These are phyloP conservation scores for Urtica urens DNA, from an alignment of 306 rosid genomes.

Conservation along the genomic window DNA sequence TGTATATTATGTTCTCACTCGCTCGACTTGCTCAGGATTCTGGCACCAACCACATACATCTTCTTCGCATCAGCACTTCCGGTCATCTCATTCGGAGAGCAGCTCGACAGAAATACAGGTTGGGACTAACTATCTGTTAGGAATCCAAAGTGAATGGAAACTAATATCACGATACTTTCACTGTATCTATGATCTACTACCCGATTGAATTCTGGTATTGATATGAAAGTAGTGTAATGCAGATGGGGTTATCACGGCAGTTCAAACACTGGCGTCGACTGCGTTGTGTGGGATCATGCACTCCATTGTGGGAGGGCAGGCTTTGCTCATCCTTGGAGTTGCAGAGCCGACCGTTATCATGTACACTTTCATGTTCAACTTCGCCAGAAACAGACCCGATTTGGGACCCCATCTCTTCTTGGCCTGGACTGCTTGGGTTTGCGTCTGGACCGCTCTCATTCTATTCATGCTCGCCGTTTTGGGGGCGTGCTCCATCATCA, in stretches of 20 bases:
- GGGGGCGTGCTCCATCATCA: conserved; percentile 76
- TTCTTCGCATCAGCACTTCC: conserved; percentile 81
- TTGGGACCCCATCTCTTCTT: conserved; percentile 71
- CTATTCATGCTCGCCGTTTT: conserved; percentile 60
- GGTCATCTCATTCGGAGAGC: conserved; percentile 75
- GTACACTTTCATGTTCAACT: conserved; percentile 77
- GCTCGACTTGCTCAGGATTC: conserved; percentile 34
- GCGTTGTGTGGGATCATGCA: conserved; percentile 74
- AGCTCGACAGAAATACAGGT: conserved; percentile 66
- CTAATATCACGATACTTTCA: too few species aligned
- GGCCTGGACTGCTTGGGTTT: conserved; percentile 83
- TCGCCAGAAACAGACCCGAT: conserved; percentile 57
- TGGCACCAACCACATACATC: conserved; percentile 72
- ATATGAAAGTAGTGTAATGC: too few species aligned
- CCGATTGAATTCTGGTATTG: conserved; percentile 2
- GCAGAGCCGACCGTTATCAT: conserved; percentile 83
- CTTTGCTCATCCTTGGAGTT: conserved; percentile 71
- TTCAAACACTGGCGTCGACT: conserved; percentile 75
- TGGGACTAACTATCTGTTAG: background rate
- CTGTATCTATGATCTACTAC: background rate
- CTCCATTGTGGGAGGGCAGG: conserved; percentile 74
- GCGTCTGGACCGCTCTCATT: conserved; percentile 64
- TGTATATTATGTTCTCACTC: conserved; percentile 1
- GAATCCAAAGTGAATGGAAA: background rate
- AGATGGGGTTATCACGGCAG: conserved; percentile 77